Percentiles rank a stretch among this genome's conserved stretches.
Conservation (phyloP, 371 early-diverging fungal genomes). For the Umbelopsis sp. region DNA sequence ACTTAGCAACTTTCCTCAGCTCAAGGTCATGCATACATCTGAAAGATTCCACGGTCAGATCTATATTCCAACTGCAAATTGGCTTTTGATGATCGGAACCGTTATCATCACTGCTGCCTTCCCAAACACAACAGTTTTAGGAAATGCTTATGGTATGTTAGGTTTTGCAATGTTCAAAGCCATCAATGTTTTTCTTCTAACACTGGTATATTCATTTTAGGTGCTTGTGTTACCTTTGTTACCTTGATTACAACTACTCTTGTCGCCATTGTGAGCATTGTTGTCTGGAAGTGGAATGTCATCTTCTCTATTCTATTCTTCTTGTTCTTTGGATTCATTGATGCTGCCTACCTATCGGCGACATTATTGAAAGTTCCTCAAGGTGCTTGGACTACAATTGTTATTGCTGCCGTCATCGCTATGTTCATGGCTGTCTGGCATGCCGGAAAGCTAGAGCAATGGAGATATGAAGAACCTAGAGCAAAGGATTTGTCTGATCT, state of each 20-base stretch:
- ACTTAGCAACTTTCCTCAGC: conserved; percentile 54
- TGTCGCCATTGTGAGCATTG: conserved; percentile 25
- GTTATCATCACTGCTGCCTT: conserved; percentile 49
- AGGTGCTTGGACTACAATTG: conserved; percentile 45
- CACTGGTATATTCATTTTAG: not conserved
- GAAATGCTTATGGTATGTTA: conserved; percentile 36
- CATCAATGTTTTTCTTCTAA: not conserved
- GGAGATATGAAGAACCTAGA: conserved; percentile 23
- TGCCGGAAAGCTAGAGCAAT: conserved; percentile 30
- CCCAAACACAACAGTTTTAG: conserved; percentile 34
- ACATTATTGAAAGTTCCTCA: conserved; percentile 33
- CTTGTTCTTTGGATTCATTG: conserved; percentile 34
- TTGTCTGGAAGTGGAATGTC: conserved; percentile 39
- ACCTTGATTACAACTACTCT: conserved; percentile 39
- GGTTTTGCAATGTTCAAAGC: not conserved
- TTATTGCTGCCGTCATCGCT: conserved; percentile 25
- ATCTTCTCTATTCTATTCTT: conserved; percentile 30
- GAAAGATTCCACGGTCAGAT: conserved; percentile 45
- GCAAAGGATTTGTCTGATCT: conserved; percentile 3
- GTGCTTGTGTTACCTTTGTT: conserved; percentile 28
- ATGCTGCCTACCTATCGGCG: conserved; percentile 34
- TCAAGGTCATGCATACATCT: conserved; percentile 51
- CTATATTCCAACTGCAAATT: conserved; percentile 58
- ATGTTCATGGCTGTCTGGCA: conserved; percentile 36
- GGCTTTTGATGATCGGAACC: conserved; percentile 45